phyloP scores from a whole-genome alignment of 192 early-diverging fungal genomes.

The Dissophora ornata region DNA sequence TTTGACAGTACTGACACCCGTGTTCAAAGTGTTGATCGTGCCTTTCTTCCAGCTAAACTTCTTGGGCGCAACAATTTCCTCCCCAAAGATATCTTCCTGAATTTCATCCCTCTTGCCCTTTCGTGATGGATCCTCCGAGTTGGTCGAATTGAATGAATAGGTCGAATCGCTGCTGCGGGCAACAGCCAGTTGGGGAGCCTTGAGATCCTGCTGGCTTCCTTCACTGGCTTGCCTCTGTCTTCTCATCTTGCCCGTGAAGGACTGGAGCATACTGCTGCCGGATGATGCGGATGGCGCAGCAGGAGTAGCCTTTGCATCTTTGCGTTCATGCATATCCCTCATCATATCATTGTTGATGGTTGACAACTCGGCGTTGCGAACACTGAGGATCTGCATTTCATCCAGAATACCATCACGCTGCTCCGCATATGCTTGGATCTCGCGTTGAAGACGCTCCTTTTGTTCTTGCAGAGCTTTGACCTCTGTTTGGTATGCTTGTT shows the following conservation, averaged over 20 bases:
- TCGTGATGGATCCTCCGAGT: conserved; percentile 25
- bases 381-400: conserved; percentile 63
- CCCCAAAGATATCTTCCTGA: conserved; percentile 51
- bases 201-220: conserved; percentile 45
- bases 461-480: conserved; percentile 61
- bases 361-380: conserved; percentile 64
- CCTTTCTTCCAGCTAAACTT: conserved; percentile 67
- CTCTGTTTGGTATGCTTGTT: conserved; percentile 56
- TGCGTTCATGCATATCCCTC: conserved; percentile 49
- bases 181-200: conserved; percentile 17
- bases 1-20: conserved; percentile 39
- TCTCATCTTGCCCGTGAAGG: conserved; percentile 39
- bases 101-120: conserved; percentile 39
- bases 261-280: conserved; percentile 13
- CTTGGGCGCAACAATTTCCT: conserved; percentile 55
- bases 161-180: conserved; percentile 42
- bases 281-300: conserved; percentile 19
- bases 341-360: conserved; percentile 68
- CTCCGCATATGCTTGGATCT: conserved; percentile 57
- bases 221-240: conserved; percentile 38
- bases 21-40: conserved; percentile 45
- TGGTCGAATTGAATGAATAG: conserved; percentile 32
- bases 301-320: conserved; percentile 11
- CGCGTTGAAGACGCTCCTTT: conserved; percentile 56
- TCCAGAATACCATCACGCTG: conserved; percentile 63